Conservation (phyloP, 192 early-diverging fungal genomes). For the Coemansia sp. region DNA sequence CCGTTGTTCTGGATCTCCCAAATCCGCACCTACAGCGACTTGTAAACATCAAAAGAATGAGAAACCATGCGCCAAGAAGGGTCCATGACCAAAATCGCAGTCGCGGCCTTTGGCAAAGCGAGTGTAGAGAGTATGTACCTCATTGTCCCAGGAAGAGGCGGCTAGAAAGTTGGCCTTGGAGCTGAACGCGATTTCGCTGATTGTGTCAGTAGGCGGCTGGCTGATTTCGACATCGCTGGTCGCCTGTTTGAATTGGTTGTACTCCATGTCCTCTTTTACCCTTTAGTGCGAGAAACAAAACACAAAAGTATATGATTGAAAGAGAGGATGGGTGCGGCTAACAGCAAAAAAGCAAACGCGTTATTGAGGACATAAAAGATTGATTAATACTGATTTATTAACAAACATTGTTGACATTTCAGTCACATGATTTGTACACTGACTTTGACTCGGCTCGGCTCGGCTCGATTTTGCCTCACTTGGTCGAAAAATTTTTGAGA, state of each 20-base stretch:
- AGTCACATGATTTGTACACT: not conserved
- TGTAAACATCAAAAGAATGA: not conserved
- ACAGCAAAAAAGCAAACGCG: not conserved
- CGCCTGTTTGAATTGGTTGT: constrained; percentile 30
- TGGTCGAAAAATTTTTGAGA: not conserved
- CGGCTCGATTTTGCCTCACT: not conserved
- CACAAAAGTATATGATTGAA: not conserved
- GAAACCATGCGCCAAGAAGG: not conserved
- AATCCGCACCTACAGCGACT: constrained; percentile 73
- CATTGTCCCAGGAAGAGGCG: constrained; percentile 87
- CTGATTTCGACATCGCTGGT: constrained; percentile 50
- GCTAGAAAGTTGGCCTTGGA: constrained; percentile 81
- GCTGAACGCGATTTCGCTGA: constrained; percentile 79
- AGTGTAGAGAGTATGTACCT: constrained; percentile 18
- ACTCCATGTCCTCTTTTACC: constrained; percentile 2
- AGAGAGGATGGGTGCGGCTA: not conserved
- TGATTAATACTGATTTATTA: not conserved
- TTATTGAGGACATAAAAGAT: too few relatives aligned
- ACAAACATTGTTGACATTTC: not conserved
- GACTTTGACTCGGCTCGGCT: not conserved
- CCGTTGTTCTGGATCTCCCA: constrained; percentile 84
- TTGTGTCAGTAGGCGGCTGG: constrained; percentile 69
- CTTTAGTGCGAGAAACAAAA: not conserved
- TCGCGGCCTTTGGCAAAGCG: not conserved
- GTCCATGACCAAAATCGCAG: too few relatives aligned